Base-by-base conservation (phyloP, 2,329 filamentous ascomycete genomes). In the Alternaria viburni region DNA sequence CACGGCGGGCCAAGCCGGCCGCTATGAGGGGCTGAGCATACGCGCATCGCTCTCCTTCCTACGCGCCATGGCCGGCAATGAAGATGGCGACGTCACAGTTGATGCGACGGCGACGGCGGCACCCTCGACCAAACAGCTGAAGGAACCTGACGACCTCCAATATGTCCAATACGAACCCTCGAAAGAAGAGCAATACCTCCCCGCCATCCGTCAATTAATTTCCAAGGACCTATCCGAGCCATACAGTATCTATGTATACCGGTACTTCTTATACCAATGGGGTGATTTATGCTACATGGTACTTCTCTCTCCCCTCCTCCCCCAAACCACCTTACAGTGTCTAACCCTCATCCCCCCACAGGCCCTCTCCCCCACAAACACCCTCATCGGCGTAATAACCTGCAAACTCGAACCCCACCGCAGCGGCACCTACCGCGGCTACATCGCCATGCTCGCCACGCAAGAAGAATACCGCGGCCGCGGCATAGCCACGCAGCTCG, bases 391-490 rank as follows among this genome's bases (percentile, higher is more conserved):
- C 61, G 94, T 98, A 49, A 91, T 99, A 47, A 90, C 99, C 64
- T 97, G 91, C 81, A 99, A 99, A 80, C 88, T 99, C 62, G 96
- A 99, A 79, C 87, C 89, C 23, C 96, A 99, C 81, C 88, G 92
- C 21, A 92, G 91, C 6, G 93, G 95, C 68, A 94, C 93, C 2
- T 85, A 93, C 68, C 89, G 96, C 66, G 96, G 96, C 61, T 99
- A 99, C 82, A 98, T 99, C 71, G 96, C 96, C 75, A 99, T 99
- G 96, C 86, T 99, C 45, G 96, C 96, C n/a, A 94, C 97, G 6
- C 88, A 90, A 46, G 89, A 93, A 43, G 84, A 89, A 25, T 91
- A 93, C 74, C 90, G 96, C 21, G 93, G 94, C 6, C 88, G 90
- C 67, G 95, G 96, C 2, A 93, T 99, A 62, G 96, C 82, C 7